Conservation (phyloP, 78 protist species). For the Ministeria vibrans region DNA sequence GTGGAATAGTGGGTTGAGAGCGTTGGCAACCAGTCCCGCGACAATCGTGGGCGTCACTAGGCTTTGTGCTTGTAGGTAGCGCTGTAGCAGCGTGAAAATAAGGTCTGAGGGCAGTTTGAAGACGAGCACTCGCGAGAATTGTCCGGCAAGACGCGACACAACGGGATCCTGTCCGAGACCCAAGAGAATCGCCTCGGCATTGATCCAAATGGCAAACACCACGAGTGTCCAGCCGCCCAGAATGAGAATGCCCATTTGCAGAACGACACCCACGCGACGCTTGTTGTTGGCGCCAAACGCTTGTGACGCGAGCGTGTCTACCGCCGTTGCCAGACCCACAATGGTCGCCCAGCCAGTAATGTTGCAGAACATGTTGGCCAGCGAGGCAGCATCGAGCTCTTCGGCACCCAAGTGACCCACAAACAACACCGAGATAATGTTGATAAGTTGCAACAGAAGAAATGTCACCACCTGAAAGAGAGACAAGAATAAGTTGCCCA, state of each 20-base stretch:
- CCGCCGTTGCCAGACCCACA: slow-evolving; percentile 14
- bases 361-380: slow-evolving; percentile 5
- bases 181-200: not conserved
- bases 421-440: not conserved
- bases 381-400: not conserved
- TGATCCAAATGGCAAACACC: not conserved
- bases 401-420: not conserved
- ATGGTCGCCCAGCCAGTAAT: slow-evolving; percentile 10
- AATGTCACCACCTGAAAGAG: not conserved
- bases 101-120: not conserved
- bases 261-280: not conserved
- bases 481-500: too few species aligned
- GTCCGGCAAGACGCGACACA: not conserved
- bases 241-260: not conserved
- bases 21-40: not conserved
- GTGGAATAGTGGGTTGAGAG: not conserved
- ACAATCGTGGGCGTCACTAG: not conserved
- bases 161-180: slow-evolving; percentile 6
- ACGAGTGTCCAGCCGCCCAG: not conserved
- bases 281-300: slow-evolving; percentile 3
- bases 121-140: not conserved
- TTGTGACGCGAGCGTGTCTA: slow-evolving; percentile 27
- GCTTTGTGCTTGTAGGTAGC: slow-evolving; percentile 10
- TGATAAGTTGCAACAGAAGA: not conserved
- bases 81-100: not conserved